phyloP scores from a whole-genome alignment of 768 basidiomycete genomes.

The Macrolepiota fuliginosa region DNA sequence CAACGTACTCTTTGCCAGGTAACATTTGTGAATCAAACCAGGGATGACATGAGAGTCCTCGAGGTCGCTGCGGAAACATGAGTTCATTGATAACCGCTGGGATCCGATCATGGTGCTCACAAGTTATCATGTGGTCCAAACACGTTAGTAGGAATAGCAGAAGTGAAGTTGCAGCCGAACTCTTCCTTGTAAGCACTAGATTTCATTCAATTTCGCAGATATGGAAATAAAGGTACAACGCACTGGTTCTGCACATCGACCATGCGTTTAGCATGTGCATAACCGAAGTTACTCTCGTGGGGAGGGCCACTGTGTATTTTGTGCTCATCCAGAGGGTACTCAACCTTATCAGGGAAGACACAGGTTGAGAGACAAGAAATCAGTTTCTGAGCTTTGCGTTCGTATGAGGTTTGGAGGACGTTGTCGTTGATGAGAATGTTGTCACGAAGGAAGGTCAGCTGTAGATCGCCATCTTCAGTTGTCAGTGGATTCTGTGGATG shows the following conservation, averaged over 20 bases:
- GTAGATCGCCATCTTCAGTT: conserved; percentile 1
- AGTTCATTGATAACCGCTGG: not conserved
- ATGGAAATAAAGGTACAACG: conserved; percentile 20
- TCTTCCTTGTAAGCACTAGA: conserved; percentile 92
- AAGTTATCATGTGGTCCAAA: conserved; percentile 96
- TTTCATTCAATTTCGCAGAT: not conserved
- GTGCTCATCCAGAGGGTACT: conserved; percentile 88
- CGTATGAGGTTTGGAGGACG: conserved; percentile 74
- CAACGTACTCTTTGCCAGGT: conserved; percentile 77
- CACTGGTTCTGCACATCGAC: conserved; percentile 96
- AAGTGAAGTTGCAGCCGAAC: conserved; percentile 92
- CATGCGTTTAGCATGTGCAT: conserved; percentile 93
- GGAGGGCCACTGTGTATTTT: conserved; percentile 93
- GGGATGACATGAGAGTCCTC: conserved; percentile 95
- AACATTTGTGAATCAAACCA: conserved; percentile 89
- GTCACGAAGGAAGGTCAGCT: conserved; percentile 92
- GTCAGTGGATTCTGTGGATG: not conserved
- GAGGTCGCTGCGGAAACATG: conserved; percentile 55
- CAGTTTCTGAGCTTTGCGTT: conserved; percentile 67
- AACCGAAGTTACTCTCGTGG: conserved; percentile 94
- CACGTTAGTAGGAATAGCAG: conserved; percentile 97
- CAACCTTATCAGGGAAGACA: conserved; percentile 94
- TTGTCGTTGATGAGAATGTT: conserved; percentile 97
- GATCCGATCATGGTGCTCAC: conserved; percentile 34
- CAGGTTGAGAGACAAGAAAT: conserved; percentile 97